Percentiles rank a stretch among this genome's conserved stretches.
phyloP scores from a whole-genome alignment of 345 rosid genomes.

The Microcos paniculata region DNA sequence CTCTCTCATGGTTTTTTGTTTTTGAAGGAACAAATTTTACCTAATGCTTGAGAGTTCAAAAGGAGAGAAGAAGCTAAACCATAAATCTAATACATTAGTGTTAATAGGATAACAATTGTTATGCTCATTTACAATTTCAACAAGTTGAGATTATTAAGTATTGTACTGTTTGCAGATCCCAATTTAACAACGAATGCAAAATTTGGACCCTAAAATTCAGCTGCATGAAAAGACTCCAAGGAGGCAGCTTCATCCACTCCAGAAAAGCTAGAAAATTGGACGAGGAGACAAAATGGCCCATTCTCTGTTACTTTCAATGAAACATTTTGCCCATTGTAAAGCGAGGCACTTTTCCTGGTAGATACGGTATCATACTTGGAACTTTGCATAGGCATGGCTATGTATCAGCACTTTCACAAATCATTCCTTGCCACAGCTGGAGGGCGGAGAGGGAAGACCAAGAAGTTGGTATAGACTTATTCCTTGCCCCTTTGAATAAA shows the following conservation, averaged over 20 bases:
- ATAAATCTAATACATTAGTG: neutral
- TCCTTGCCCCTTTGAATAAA: neutral
- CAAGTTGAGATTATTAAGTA: neutral
- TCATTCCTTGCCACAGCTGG: neutral
- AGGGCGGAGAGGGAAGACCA: neutral
- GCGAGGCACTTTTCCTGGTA: neutral
- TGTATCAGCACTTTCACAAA: neutral
- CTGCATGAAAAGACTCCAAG: constrained; percentile 7
- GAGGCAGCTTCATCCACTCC: neutral
- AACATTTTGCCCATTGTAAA: neutral
- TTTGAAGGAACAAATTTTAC: neutral
- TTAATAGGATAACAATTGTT: neutral
- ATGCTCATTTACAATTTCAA: neutral
- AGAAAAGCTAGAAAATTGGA: neutral
- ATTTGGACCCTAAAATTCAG: neutral
- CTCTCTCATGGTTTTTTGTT: too few species aligned
- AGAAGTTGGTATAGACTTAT: neutral
- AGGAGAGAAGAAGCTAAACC: neutral
- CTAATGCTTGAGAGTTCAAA: neutral
- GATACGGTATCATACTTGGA: neutral
- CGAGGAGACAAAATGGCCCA: neutral
- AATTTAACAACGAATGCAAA: neutral
- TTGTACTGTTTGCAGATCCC: neutral
- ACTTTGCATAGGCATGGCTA: neutral
- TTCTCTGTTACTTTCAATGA: neutral